phyloP scores from a whole-genome alignment of 495 filamentous ascomycete genomes.

The Lichenothelia convexa region DNA sequence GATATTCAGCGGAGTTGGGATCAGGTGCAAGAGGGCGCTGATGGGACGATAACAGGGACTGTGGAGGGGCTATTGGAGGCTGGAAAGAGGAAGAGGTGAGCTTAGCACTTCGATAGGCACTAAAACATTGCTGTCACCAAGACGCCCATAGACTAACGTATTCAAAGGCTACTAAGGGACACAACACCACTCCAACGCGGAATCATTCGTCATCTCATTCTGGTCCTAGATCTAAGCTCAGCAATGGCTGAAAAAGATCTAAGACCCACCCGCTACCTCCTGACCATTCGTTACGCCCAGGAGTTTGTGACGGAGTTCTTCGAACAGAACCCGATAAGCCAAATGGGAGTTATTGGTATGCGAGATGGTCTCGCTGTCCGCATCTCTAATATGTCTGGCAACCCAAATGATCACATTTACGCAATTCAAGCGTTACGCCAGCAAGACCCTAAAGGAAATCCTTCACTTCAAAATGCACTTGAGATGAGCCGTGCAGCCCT shows the following conservation, averaged over 20 bases:
- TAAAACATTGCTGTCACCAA: background rate
- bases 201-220: slow-evolving; percentile 84
- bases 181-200: slow-evolving; percentile 89
- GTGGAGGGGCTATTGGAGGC: slow-evolving; percentile 53
- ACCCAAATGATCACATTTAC: slow-evolving; percentile 72
- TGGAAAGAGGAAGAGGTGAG: slow-evolving; percentile 56
- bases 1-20: slow-evolving; percentile 33
- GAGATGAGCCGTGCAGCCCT: slow-evolving; percentile 83
- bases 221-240: slow-evolving; percentile 81
- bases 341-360: slow-evolving; percentile 79
- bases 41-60: slow-evolving; percentile 53
- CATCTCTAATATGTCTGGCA: slow-evolving; percentile 78
- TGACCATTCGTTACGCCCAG: slow-evolving; percentile 65
- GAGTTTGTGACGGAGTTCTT: slow-evolving; percentile 90
- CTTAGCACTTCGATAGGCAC: slow-evolving; percentile 1
- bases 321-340: slow-evolving; percentile 97
- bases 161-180: slow-evolving; percentile 57
- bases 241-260: slow-evolving; percentile 94
- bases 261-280: slow-evolving; percentile 64
- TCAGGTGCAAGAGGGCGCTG: slow-evolving; percentile 53
- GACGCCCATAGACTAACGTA: background rate
- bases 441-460: slow-evolving; percentile 73
- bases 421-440: slow-evolving; percentile 49
- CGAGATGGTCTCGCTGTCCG: slow-evolving; percentile 69
- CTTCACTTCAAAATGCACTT: slow-evolving; percentile 84